phyloP scores from a whole-genome alignment of 371 early-diverging fungal genomes.

The Rhizopus delemar region DNA sequence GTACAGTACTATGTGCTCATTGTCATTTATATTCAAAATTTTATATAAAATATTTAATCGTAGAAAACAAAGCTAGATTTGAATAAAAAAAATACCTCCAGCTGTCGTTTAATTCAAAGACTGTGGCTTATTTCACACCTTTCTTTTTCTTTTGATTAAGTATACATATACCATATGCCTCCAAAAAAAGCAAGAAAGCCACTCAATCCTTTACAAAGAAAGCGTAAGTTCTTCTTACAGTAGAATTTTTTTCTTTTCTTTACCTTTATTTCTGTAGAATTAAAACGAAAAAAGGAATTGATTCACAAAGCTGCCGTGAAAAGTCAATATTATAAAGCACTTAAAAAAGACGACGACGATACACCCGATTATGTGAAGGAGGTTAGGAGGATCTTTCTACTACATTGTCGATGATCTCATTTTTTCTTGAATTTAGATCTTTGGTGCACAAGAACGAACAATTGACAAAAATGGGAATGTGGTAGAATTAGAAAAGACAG shows the following conservation, averaged over 20 bases:
- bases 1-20: too few relatives aligned
- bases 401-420: too few relatives aligned
- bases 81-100: too few relatives aligned
- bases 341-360: constrained; percentile 39
- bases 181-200: constrained; percentile 27
- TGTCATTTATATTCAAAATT: too few relatives aligned
- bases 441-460: constrained; percentile 52
- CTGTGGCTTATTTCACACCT: background rate
- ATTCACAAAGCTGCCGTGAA: constrained; percentile 66
- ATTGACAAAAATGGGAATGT: constrained; percentile 63
- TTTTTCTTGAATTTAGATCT: constrained; percentile 42
- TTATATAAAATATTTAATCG: too few relatives aligned
- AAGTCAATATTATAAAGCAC: constrained; percentile 56
- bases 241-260: background rate
- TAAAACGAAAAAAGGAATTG: constrained; percentile 57
- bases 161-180: constrained; percentile 13
- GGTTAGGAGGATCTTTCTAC: constrained; percentile 16
- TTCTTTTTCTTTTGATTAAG: constrained; percentile 2
- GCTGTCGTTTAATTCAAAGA: too few relatives aligned
- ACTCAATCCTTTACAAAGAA: constrained; percentile 31
- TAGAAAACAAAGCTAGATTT: too few relatives aligned
- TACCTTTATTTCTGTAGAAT: constrained; percentile 32
- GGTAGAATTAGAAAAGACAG: constrained; percentile 42
- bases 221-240: constrained; percentile 13
- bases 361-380: constrained; percentile 57